phyloP scores from a whole-genome alignment of 2,329 filamentous ascomycete species.

The Knufia fluminis region DNA sequence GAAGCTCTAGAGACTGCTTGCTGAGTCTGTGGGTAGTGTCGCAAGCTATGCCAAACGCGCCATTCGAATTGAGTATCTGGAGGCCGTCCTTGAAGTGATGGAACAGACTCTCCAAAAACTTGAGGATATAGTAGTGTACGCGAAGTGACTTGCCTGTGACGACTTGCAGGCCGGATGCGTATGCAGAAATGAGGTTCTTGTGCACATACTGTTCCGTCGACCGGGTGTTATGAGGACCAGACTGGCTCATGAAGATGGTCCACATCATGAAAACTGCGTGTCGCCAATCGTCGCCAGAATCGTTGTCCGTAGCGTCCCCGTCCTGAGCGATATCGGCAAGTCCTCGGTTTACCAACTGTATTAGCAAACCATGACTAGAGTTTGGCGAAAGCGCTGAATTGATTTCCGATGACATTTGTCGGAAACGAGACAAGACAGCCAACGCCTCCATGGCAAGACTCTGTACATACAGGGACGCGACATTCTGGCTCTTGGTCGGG shows the following conservation, averaged over 20 bases:
- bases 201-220: slow-evolving; percentile 71
- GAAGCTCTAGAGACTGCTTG: slow-evolving; percentile 55
- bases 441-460: slow-evolving; percentile 72
- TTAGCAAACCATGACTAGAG: slow-evolving; percentile 88
- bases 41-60: slow-evolving; percentile 84
- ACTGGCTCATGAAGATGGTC: slow-evolving; percentile 50
- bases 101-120: slow-evolving; percentile 80
- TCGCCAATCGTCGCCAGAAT: slow-evolving; percentile 78
- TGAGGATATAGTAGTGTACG: slow-evolving; percentile 72
- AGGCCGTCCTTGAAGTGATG: slow-evolving; percentile 80
- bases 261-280: slow-evolving; percentile 82
- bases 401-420: slow-evolving; percentile 68
- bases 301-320: slow-evolving; percentile 47
- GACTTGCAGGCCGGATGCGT: slow-evolving; percentile 79
- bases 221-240: slow-evolving; percentile 32
- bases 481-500: slow-evolving; percentile 56
- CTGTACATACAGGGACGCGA: slow-evolving; percentile 67
- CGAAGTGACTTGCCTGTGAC: slow-evolving; percentile 74
- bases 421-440: slow-evolving; percentile 75
- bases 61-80: slow-evolving; percentile 67
- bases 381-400: slow-evolving; percentile 87
- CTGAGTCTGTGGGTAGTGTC: slow-evolving; percentile 75
- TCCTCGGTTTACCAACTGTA: slow-evolving; percentile 86
- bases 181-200: slow-evolving; percentile 75
- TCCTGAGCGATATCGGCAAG: slow-evolving; percentile 68